Evolutionary conservation across 768 basidiomycete genomes (phyloP), one percentile per base, ranked within the genome.

Genomic region (Termitomyces sp.): DNA sequence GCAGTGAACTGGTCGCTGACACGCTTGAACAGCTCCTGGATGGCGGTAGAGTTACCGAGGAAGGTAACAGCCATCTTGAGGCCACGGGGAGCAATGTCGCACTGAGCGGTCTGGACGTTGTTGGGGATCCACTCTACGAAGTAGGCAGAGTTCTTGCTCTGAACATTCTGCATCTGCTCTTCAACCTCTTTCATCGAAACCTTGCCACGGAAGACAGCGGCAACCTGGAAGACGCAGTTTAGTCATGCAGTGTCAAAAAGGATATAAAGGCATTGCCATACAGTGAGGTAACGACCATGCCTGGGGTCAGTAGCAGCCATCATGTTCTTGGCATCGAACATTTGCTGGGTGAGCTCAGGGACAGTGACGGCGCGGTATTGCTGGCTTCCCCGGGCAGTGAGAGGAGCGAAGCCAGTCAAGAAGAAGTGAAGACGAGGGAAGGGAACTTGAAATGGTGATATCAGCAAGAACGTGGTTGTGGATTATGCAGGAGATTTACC

Each of bases 321-420:
- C 94, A 96, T 96, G 89, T 98, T 98, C 87, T 97, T 98, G 49
- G 95, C 93, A 69, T 98, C 96, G 76, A 98, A 99, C 96, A 98
- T 98, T 72, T 99, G 97, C 73, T 94, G 91, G 8, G 97, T 98
- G 63, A 99, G 84, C 77, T 99, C 97, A 36, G 97, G 94, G 44
- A 99, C 96, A 60, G 92, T 93, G 69, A 98, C 93, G 40, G 95
- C 94, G 63, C 97, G 92, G 84, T 95, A 99, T 70, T 94, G 90
- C 69, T 93, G 92, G 74, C 91, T 94, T 57, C 94, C 94, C 42
- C 94, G 91, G 39, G 97, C 92, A 53, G 95, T 96, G 62, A 98
- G 80, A 36, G 96, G 96, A 62, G 96, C 96, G 66, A 89, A 96
- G 62, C 96, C 95, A 60, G 94, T 94, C 85, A 97, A 92, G 86